Evolutionary conservation across 768 basidiomycete species (phyloP).

Genomic region (Suillus subluteus): DNA sequence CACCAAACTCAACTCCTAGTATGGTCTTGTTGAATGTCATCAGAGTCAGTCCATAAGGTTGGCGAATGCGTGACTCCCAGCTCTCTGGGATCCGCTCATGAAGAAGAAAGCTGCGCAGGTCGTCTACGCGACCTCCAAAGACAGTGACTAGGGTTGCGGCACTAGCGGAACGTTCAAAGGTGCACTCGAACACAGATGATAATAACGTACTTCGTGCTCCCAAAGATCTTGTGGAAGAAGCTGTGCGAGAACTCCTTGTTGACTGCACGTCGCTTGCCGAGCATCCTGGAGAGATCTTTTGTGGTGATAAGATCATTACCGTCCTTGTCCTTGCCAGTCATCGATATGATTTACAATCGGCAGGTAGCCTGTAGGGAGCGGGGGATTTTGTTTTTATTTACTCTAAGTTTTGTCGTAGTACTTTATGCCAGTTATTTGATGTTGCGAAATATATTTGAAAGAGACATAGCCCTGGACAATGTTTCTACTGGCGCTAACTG

Average conservation of each 20-base stretch:
- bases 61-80: constrained; percentile 66
- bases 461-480: no score
- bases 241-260: constrained; percentile 64
- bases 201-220: constrained; percentile 63
- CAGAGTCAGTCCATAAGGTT: constrained; percentile 63
- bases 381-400: no score
- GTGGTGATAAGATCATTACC: constrained; percentile 52
- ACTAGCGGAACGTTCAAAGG: constrained; percentile 37
- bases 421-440: no score
- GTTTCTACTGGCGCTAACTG: no score
- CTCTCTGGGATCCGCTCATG: constrained; percentile 74
- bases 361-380: no score
- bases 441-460: no score
- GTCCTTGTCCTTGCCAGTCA: constrained; percentile 18
- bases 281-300: constrained; percentile 61
- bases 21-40: constrained; percentile 49
- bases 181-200: background rate
- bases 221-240: constrained; percentile 63
- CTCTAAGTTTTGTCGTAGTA: no score
- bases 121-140: constrained; percentile 65
- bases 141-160: constrained; percentile 68
- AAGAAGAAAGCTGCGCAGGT: constrained; percentile 54
- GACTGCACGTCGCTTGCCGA: constrained; percentile 64
- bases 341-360: no score
- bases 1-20: background rate